Conservation (phyloP, 2,329 filamentous ascomycete species). For the Arthrobotrys sinensis region DNA sequence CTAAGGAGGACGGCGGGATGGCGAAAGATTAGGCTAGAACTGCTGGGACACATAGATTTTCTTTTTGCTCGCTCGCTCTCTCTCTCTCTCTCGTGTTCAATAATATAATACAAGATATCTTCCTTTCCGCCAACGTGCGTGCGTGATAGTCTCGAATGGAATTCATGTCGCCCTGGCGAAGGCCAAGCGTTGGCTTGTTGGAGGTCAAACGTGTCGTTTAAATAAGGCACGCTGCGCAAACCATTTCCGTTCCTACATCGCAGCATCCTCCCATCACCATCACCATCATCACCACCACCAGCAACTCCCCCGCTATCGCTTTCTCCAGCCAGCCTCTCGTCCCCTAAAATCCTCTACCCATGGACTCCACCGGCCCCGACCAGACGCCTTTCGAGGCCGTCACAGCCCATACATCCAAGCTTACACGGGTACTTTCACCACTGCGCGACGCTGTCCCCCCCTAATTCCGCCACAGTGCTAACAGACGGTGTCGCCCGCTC, state of each 20-base stretch:
- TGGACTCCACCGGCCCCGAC: constrained; percentile 83
- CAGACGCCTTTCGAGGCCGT: constrained; percentile 93
- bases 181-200: constrained; percentile 15
- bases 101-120: background rate
- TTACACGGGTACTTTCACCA: constrained; percentile 76
- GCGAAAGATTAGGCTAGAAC: constrained; percentile 1
- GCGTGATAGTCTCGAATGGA: background rate
- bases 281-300: constrained; percentile 1
- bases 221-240: constrained; percentile 7
- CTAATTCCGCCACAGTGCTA: constrained; percentile 19
- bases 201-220: constrained; percentile 28
- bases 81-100: background rate
- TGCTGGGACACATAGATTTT: constrained; percentile 9
- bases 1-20: background rate
- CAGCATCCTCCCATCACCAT: background rate
- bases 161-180: background rate
- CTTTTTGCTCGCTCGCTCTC: constrained; percentile 1
- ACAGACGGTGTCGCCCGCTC: constrained; percentile 38
- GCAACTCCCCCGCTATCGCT: background rate
- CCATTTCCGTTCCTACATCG: background rate
- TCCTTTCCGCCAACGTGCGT: background rate
- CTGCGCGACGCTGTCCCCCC: constrained; percentile 1
- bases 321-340: constrained; percentile 11
- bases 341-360: constrained; percentile 9
- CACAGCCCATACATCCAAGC: constrained; percentile 83